A percentile compares a stretch with the other conserved stretches of the same genome.
phyloP scores from a whole-genome alignment of 1,139 yeast species.

The Taiozyma sp. region DNA sequence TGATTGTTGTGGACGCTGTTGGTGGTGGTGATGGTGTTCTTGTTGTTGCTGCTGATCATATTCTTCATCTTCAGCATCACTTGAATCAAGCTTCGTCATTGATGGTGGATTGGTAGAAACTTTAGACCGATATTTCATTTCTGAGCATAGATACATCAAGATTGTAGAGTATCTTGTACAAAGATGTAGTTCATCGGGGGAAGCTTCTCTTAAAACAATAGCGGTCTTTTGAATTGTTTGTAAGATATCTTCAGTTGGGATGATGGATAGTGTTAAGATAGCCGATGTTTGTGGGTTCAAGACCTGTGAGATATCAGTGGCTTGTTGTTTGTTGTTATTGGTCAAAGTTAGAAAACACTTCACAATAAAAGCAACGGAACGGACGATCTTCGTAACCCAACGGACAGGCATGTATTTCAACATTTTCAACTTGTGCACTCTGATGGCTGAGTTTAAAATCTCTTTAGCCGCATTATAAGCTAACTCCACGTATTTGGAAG shows the following conservation, averaged over 20 bases:
- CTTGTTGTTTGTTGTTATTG: constrained; percentile 29
- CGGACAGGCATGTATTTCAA: constrained; percentile 82
- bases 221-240: constrained; percentile 71
- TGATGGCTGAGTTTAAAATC: constrained; percentile 63
- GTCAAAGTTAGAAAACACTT: constrained; percentile 75
- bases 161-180: constrained; percentile 81
- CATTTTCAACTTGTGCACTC: constrained; percentile 62
- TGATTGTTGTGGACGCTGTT: not conserved
- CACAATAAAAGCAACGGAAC: constrained; percentile 87
- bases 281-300: constrained; percentile 36
- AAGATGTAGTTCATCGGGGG: constrained; percentile 86
- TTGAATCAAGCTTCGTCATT: constrained; percentile 17
- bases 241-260: constrained; percentile 67
- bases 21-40: not conserved
- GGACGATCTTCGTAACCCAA: constrained; percentile 82
- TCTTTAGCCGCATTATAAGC: constrained; percentile 87
- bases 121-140: constrained; percentile 46
- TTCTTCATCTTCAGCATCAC: constrained; percentile 15
- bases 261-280: constrained; percentile 55
- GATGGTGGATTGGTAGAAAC: constrained; percentile 20
- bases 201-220: constrained; percentile 68
- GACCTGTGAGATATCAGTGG: constrained; percentile 26
- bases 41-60: constrained; percentile 3
- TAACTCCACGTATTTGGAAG: constrained; percentile 73
- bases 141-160: constrained; percentile 71